Evolutionary conservation across 2,329 filamentous ascomycete genomes (phyloP).

Genomic region (Aspergillaceae sp.): DNA sequence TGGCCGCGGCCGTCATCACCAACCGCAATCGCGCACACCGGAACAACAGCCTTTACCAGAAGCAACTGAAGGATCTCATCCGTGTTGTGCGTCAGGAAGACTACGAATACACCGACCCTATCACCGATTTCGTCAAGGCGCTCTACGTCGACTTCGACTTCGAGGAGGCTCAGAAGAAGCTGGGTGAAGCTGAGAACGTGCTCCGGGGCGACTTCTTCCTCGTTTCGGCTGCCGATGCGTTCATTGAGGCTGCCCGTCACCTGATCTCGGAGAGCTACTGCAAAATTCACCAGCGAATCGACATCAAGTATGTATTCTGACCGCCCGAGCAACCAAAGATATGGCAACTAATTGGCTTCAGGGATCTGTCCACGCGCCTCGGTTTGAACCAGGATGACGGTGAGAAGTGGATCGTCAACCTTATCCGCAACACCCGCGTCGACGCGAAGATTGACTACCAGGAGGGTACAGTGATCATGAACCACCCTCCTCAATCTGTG

Average conservation of each 20-base stretch:
- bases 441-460: slow-evolving; percentile 99
- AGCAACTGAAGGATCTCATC: slow-evolving; percentile 95
- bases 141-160: slow-evolving; percentile 96
- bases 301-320: slow-evolving; percentile 63
- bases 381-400: slow-evolving; percentile 89
- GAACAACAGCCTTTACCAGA: slow-evolving; percentile 74
- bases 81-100: slow-evolving; percentile 93
- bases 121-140: slow-evolving; percentile 93
- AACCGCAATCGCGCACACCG: slow-evolving; percentile 77
- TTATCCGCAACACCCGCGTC: slow-evolving; percentile 93
- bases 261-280: slow-evolving; percentile 98
- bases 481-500: slow-evolving; percentile 95
- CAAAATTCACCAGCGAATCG: slow-evolving; percentile 98
- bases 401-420: slow-evolving; percentile 99
- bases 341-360: slow-evolving; percentile 24
- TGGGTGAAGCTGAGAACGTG: slow-evolving; percentile 80
- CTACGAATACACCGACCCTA: slow-evolving; percentile 93
- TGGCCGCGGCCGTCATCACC: slow-evolving; percentile 89
- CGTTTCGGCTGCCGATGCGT: slow-evolving; percentile 69
- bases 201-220: slow-evolving; percentile 95
- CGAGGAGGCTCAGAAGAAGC: slow-evolving; percentile 86
- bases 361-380: slow-evolving; percentile 81
- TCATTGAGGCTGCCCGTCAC: slow-evolving; percentile 90
- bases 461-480: slow-evolving; percentile 97
- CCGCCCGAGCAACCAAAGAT: too few relatives aligned